Evolutionary conservation across 1,139 yeast genomes (phyloP), one percentile per base, ranked within the genome.

Genomic region (Yamadazyma atmosphaerica): DNA sequence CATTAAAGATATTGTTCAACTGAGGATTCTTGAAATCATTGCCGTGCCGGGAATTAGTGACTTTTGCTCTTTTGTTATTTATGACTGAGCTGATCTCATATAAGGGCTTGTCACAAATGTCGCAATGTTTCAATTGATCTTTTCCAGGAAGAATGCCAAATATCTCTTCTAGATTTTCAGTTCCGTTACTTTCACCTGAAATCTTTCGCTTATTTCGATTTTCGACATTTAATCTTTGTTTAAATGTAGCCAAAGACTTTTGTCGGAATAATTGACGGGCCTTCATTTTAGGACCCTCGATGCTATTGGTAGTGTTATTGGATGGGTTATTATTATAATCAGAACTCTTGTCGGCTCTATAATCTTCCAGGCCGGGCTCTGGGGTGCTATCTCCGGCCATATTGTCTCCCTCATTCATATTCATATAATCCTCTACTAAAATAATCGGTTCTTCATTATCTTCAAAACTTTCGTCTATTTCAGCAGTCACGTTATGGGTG

Each of bases 21-120:
- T 35, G 49, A 43, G 28, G 33, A 13, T 43, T 41, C 19, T 29
- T 12, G 15, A 14, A 4, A 9, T 32, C 25, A 26, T 17, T 29
- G 12, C 26, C 29, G 22, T 9, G 22, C 26, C n/a, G n/a, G 18
- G 21, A 33, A 10, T 25, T 14, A n/a, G 28, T 16, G n/a, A 30
- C 45, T 40, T 47, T 49, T 32, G 52, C 43, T 36, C 55, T 45
- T 42, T 50, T 55, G 44, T 58, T 60, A 43, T 59, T 58, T 34
- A 68, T 52, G 28, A 76, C 54, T 4, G 82, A 69, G 41, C 84
- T 77, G 33, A 82, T 61, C 43, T 82, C 88, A 53, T 82, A 83
- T 16, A 83, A 55, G 6, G 87, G 86, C 40, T 72, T 77, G 33
- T 81, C 86, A 55, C 89, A 83, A 11, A 82, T 63, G 17, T 81